phyloP scores from a whole-genome alignment of 768 basidiomycete genomes.

The Russula earlei region DNA sequence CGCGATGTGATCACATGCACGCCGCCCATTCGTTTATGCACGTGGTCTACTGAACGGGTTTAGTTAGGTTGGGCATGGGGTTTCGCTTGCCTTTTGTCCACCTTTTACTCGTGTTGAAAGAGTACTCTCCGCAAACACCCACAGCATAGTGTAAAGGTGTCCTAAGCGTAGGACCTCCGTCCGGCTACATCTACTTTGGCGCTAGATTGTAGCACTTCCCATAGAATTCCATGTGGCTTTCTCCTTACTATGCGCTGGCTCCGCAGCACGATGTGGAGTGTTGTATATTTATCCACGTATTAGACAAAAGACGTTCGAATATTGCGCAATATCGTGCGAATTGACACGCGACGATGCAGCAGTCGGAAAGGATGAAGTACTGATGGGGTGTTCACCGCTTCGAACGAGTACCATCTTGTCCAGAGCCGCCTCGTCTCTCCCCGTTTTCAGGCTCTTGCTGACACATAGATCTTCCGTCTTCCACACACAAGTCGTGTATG shows the following conservation, averaged over 20 bases:
- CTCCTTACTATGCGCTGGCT: not conserved
- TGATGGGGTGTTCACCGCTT: not conserved
- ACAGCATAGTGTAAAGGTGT: not conserved
- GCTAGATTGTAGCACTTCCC: not conserved
- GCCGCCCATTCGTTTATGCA: not conserved
- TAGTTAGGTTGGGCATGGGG: not conserved
- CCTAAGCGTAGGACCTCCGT: not conserved
- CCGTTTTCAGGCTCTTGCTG: slow-evolving; percentile 8
- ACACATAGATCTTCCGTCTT: slow-evolving; percentile 17
- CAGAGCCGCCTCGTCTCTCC: not conserved
- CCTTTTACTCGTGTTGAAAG: not conserved
- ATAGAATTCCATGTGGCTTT: not conserved
- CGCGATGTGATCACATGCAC: slow-evolving; percentile 8
- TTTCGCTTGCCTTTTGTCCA: not conserved
- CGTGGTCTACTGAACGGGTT: not conserved
- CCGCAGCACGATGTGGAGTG: not conserved
- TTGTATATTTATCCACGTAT: slow-evolving; percentile 1
- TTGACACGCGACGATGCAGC: slow-evolving; percentile 11
- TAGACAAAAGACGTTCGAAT: not conserved
- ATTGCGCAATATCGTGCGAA: slow-evolving; percentile 15
- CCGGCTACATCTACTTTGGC: not conserved
- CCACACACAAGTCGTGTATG: slow-evolving; percentile 17
- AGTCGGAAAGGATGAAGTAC: not conserved
- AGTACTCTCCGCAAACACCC: not conserved
- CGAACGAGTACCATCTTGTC: slow-evolving; percentile 12